Conservation (phyloP, 176 grass and related monocot species). For the Carex kokanica region DNA sequence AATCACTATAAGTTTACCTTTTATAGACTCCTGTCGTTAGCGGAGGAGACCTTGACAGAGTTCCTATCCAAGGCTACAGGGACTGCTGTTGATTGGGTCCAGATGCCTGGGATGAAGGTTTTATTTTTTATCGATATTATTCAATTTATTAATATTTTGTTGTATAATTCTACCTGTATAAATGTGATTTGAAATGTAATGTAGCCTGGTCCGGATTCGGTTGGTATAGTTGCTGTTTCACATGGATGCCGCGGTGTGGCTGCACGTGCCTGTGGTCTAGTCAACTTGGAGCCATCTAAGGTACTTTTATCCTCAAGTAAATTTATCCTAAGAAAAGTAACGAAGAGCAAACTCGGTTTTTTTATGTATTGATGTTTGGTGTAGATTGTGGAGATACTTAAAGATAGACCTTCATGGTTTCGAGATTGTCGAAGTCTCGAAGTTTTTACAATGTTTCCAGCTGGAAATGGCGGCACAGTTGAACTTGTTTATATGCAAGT, state of each 20-base stretch:
- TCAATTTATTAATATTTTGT: not conserved
- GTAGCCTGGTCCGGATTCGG: conserved; percentile 99
- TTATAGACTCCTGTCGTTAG: conserved; percentile 77
- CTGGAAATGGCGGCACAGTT: conserved; percentile 90
- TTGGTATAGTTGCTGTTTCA: conserved; percentile 96
- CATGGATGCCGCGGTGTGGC: conserved; percentile 88
- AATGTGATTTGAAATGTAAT: conserved; percentile 7
- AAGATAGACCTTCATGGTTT: conserved; percentile 90
- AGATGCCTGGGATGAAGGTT: conserved; percentile 99
- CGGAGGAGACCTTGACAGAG: conserved; percentile 95
- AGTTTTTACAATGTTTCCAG: conserved; percentile 77
- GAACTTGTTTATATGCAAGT: conserved; percentile 98
- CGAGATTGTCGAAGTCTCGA: conserved; percentile 94
- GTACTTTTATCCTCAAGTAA: conserved; percentile 22
- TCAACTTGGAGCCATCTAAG: conserved; percentile 94
- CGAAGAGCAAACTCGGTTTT: not conserved
- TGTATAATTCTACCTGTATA: not conserved
- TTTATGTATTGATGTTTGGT: conserved; percentile 29
- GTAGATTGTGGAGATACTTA: conserved; percentile 83
- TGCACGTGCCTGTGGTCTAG: conserved; percentile 97
- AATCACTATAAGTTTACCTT: conserved; percentile 9
- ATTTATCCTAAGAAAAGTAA: not conserved
- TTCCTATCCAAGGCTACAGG: conserved; percentile 99
- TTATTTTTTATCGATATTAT: not conserved
- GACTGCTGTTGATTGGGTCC: conserved; percentile 99